phyloP scores from a whole-genome alignment of 1,139 yeast genomes.

The Suhomyces bribrorum region DNA sequence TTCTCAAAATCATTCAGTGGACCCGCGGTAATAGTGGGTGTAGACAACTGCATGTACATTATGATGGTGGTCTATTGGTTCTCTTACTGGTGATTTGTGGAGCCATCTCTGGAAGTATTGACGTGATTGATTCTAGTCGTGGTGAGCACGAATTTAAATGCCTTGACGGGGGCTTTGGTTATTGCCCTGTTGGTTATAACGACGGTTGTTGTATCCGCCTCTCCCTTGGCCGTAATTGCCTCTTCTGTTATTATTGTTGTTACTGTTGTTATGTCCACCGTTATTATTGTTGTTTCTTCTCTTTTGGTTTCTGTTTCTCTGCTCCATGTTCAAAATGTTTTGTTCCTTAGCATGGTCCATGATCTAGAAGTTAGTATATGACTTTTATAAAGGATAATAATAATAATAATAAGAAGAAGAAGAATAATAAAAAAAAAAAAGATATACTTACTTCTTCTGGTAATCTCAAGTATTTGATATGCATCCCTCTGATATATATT shows the following conservation, averaged over 20 bases:
- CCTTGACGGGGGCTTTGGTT: conserved; percentile 15
- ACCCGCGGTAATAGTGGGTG: no score
- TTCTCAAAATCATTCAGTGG: no score
- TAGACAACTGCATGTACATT: no score
- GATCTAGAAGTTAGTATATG: conserved; percentile 48
- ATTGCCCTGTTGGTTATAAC: conserved; percentile 13
- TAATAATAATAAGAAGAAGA: background rate
- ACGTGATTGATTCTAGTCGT: no score
- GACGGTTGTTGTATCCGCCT: conserved; percentile 16
- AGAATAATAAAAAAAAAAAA: no score
- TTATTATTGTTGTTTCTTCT: conserved; percentile 33
- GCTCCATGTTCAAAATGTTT: conserved; percentile 55
- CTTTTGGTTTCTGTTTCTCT: conserved; percentile 49
- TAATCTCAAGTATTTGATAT: conserved; percentile 51
- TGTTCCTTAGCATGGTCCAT: conserved; percentile 83
- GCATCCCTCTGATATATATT: conserved; percentile 83
- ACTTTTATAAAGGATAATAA: no score
- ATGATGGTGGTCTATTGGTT: no score
- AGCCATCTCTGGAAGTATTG: no score
- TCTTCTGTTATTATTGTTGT: conserved; percentile 15
- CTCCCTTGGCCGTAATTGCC: conserved; percentile 13
- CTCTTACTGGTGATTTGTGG: no score
- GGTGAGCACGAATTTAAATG: no score
- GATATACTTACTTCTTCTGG: conserved; percentile 36
- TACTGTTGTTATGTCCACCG: conserved; percentile 12